phyloP scores from a whole-genome alignment of 2,329 filamentous ascomycete species.

The Calonectria pseudoturangicola region DNA sequence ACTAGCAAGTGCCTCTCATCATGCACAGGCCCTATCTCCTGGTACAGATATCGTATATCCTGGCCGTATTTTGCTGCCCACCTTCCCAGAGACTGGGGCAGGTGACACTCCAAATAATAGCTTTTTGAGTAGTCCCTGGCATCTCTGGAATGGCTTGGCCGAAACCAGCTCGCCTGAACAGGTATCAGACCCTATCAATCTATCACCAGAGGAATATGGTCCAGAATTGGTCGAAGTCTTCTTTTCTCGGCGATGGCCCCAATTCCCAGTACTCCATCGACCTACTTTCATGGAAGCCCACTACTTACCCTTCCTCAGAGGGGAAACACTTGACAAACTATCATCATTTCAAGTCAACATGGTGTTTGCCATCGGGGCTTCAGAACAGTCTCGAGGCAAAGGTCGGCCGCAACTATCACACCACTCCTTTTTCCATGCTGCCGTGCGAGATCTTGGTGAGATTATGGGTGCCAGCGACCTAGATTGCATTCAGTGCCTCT shows the following conservation, averaged over 20 bases:
- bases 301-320: slow-evolving; percentile 44
- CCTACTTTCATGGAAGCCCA: slow-evolving; percentile 49
- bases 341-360: slow-evolving; percentile 50
- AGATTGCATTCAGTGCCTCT: slow-evolving; percentile 47
- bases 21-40: not conserved
- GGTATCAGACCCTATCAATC: slow-evolving; percentile 23
- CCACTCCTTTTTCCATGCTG: slow-evolving; percentile 47
- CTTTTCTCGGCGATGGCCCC: slow-evolving; percentile 50
- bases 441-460: slow-evolving; percentile 41
- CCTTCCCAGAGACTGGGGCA: slow-evolving; percentile 36
- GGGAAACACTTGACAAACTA: slow-evolving; percentile 29
- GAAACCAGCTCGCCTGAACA: slow-evolving; percentile 44
- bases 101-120: slow-evolving; percentile 42
- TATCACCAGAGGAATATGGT: slow-evolving; percentile 45
- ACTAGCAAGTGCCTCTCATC: not conserved
- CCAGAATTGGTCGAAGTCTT: slow-evolving; percentile 44
- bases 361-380: slow-evolving; percentile 50
- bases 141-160: slow-evolving; percentile 48
- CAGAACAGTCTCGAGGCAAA: slow-evolving; percentile 44
- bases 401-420: slow-evolving; percentile 40
- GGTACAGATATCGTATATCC: slow-evolving; percentile 41
- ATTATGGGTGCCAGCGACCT: slow-evolving; percentile 47
- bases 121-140: slow-evolving; percentile 49
- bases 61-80: slow-evolving; percentile 49
- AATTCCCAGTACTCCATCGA: slow-evolving; percentile 49